Base-by-base conservation (phyloP, 805 yeast species). In the Yarrowia sp. region DNA sequence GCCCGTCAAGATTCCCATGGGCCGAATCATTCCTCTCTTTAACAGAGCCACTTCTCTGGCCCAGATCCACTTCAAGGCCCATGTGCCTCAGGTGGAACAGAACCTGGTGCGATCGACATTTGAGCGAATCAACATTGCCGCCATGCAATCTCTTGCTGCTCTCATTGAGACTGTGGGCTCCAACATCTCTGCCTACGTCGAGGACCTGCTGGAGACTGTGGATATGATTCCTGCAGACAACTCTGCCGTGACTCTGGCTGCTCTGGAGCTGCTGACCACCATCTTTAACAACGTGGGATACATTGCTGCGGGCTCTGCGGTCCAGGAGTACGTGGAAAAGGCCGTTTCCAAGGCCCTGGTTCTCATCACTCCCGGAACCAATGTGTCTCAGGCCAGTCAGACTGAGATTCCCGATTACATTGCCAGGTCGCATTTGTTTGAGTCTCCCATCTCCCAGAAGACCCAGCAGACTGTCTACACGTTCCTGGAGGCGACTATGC, bases 1-100 rank as follows among this genome's bases (percentile, higher is more conserved):
- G 69, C 77, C 85, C 12, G 80, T 86, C 9, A 78, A 80, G 67
- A 79, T 89, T 8, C 95, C 96, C 2, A 67, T 90, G 14, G 92
- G 93, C 0, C 70, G 76, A 49, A 71, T 88, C 2, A 71, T 87
- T 5, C 72, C 78, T 9, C 66, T 86, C 56, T 77, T 80, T 22
- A 91, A 88, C 69, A 75, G 85, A 36, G 61, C 30, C 32, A 36
- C 12, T 70, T 87, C 16, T 74, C 83, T 66, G 79, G 86, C 17
- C 74, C 90, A 66, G 84, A 86, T 68, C 74, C 81, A 14, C 82
- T 80, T 62, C 84, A 83, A 67, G 74, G 85, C 38, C 79, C 85
- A 1, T 28, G 51, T 24, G 32, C 51, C 33, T 41, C 54, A 3
- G 51, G 43, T 12, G 26, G 65, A 6, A 69, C 70, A 36, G 64